Percentiles rank a stretch among this genome's conserved stretches.
phyloP scores from a whole-genome alignment of 306 rosid species.

The Vicia faba region DNA sequence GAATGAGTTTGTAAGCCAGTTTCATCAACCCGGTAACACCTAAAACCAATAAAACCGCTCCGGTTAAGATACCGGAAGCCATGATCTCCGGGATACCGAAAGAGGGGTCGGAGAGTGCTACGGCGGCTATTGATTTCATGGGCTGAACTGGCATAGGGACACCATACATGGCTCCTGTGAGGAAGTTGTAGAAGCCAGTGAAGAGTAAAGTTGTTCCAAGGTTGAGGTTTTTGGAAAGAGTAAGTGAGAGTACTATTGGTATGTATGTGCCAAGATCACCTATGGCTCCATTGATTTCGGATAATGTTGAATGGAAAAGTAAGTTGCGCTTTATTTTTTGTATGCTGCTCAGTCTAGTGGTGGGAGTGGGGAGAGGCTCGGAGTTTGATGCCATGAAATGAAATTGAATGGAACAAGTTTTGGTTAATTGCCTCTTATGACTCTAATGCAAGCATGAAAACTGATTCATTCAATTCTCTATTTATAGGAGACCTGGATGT shows the following conservation, averaged over 20 bases:
- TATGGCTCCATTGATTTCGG: slow-evolving; percentile 79
- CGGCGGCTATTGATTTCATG: slow-evolving; percentile 80
- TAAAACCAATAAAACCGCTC: slow-evolving; percentile 48
- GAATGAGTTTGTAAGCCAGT: slow-evolving; percentile 57
- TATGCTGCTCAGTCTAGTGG: slow-evolving; percentile 13
- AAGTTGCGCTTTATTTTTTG: slow-evolving; percentile 53
- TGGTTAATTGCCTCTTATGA: neutral
- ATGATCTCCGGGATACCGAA: slow-evolving; percentile 68
- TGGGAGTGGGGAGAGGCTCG: neutral
- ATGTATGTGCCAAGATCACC: slow-evolving; percentile 83
- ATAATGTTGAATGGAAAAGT: slow-evolving; percentile 57
- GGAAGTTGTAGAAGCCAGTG: slow-evolving; percentile 66
- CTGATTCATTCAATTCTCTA: neutral
- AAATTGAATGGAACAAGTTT: no score
- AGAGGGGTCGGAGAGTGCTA: slow-evolving; percentile 51
- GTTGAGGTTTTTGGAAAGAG: slow-evolving; percentile 59
- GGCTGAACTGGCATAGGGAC: slow-evolving; percentile 94
- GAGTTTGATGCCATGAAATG: slow-evolving; percentile 13
- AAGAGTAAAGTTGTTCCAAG: slow-evolving; percentile 79
- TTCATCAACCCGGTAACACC: slow-evolving; percentile 71
- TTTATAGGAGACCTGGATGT: neutral
- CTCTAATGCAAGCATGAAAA: neutral
- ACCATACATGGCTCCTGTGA: slow-evolving; percentile 73
- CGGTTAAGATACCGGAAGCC: slow-evolving; percentile 78
- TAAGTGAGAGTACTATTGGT: slow-evolving; percentile 68